These are phyloP conservation scores for Yamadazyma akitaensis DNA, from an alignment of 805 yeast species.

Conservation along the genomic window DNA sequence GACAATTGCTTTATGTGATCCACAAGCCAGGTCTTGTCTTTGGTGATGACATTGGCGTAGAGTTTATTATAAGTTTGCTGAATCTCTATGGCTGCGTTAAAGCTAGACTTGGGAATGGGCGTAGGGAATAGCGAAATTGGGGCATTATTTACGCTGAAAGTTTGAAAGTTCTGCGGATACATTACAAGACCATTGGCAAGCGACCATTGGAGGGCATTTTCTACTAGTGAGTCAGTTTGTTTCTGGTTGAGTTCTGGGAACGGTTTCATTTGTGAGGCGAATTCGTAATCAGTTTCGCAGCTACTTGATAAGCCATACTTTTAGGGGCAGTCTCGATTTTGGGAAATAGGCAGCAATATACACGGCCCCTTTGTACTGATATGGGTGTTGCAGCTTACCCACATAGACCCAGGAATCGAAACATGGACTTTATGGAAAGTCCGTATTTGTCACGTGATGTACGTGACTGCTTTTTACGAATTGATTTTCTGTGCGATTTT, in stretches of 20 bases:
- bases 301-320: slow-evolving; percentile 6
- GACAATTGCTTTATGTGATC: slow-evolving; percentile 53
- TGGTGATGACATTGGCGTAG: slow-evolving; percentile 65
- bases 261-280: slow-evolving; percentile 16
- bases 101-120: slow-evolving; percentile 70
- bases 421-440: too few relatives aligned
- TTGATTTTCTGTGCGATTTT: slow-evolving; percentile 1
- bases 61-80: slow-evolving; percentile 70
- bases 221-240: slow-evolving; percentile 33
- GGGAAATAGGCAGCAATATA: too few relatives aligned
- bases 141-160: slow-evolving; percentile 54
- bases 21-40: slow-evolving; percentile 57
- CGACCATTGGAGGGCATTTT: slow-evolving; percentile 67
- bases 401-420: too few relatives aligned
- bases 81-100: slow-evolving; percentile 61
- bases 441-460: slow-evolving; percentile 11
- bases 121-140: slow-evolving; percentile 93
- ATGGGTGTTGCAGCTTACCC: too few relatives aligned
- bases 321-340: background rate
- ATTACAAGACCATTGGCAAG: slow-evolving; percentile 78
- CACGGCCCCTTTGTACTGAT: too few relatives aligned
- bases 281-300: slow-evolving; percentile 5
- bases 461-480: slow-evolving; percentile 14
- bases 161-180: slow-evolving; percentile 59
- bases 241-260: slow-evolving; percentile 31